phyloP scores from a whole-genome alignment of 768 basidiomycete species.

The Lactarius evosmus region DNA sequence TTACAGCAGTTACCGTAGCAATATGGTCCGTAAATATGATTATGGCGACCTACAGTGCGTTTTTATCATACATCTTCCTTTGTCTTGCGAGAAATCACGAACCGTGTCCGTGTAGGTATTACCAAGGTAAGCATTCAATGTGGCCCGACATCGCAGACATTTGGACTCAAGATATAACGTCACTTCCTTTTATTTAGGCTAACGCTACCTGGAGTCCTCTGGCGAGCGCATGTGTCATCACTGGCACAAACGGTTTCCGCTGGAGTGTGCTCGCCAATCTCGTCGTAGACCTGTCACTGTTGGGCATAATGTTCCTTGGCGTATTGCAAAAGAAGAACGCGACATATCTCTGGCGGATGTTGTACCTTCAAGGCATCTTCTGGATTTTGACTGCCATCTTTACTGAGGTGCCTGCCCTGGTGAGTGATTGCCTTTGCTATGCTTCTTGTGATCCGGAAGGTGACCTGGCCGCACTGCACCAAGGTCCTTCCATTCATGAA shows the following conservation, averaged over 20 bases:
- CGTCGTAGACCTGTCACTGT: slow-evolving; percentile 22
- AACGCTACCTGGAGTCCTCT: slow-evolving; percentile 6
- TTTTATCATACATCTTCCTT: too few relatives aligned
- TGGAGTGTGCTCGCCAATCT: slow-evolving; percentile 24
- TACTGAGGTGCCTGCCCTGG: slow-evolving; percentile 25
- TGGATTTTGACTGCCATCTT: slow-evolving; percentile 18
- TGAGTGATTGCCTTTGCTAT: neutral
- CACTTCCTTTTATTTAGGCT: slow-evolving; percentile 1
- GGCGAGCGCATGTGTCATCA: slow-evolving; percentile 2
- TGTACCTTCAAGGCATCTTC: slow-evolving; percentile 24
- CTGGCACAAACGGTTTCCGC: slow-evolving; percentile 18
- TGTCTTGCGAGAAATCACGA: neutral
- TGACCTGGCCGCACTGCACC: neutral
- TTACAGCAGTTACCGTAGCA: neutral
- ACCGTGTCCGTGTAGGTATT: slow-evolving; percentile 1
- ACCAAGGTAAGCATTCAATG: slow-evolving; percentile 7
- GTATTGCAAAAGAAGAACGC: slow-evolving; percentile 23
- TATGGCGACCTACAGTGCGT: slow-evolving; percentile 18
- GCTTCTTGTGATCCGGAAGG: neutral
- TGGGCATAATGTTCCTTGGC: slow-evolving; percentile 24
- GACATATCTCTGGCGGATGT: slow-evolving; percentile 26
- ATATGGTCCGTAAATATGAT: slow-evolving; percentile 16
- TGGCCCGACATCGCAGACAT: too few relatives aligned
- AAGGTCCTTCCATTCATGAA: slow-evolving; percentile 24
- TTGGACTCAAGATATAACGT: neutral